Conservation (phyloP, 257 asterid genomes). For the Galeopsis tetrahit region DNA sequence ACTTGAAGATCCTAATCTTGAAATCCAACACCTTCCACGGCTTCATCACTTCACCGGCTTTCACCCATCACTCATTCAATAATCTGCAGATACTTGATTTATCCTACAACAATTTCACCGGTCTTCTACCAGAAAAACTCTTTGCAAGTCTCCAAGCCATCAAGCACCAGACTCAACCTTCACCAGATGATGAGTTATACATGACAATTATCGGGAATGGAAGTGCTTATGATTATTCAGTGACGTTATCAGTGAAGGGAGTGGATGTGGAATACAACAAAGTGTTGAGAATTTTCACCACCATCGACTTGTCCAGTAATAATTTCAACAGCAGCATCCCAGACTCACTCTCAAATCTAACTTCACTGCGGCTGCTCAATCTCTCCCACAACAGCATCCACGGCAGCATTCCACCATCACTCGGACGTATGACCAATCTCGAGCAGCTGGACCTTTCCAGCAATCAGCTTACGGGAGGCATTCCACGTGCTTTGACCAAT, state of each 20-base stretch:
- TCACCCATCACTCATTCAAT: background rate
- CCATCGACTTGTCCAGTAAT: conserved; percentile 22
- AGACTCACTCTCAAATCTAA: background rate
- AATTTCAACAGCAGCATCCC: conserved; percentile 11
- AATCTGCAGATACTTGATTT: conserved; percentile 4
- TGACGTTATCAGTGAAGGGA: conserved; percentile 24
- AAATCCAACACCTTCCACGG: conserved; percentile 24
- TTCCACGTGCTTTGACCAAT: conserved; percentile 1
- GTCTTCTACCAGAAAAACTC: conserved; percentile 5
- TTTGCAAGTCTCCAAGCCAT: conserved; percentile 3
- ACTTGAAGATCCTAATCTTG: conserved; percentile 13
- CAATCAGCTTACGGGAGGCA: conserved; percentile 19
- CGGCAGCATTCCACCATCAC: conserved; percentile 17
- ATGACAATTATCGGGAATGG: too few relatives aligned
- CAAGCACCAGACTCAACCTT: background rate
- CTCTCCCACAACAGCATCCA: conserved; percentile 14
- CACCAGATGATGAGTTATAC: background rate
- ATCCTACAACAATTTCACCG: conserved; percentile 22
- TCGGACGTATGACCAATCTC: background rate
- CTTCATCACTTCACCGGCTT: background rate
- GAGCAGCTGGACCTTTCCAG: background rate
- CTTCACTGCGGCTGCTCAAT: conserved; percentile 9
- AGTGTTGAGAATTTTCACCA: conserved; percentile 16
- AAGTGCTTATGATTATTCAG: conserved; percentile 1
- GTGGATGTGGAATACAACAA: background rate